phyloP scores from a whole-genome alignment of 2,329 filamentous ascomycete genomes.

The Epichloe coenophiala region DNA sequence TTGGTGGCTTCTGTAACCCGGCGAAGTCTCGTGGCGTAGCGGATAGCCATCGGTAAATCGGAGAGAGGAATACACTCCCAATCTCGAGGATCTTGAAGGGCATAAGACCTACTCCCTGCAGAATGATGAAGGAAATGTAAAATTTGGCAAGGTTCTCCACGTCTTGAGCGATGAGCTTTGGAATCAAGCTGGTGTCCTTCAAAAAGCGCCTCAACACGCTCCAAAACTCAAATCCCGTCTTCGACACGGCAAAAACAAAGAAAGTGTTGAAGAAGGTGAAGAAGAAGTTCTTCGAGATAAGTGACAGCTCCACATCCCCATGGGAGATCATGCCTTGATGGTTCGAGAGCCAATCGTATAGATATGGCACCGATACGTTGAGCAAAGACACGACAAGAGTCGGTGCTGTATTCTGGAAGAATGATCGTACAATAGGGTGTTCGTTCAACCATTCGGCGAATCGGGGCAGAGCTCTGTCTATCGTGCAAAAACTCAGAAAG shows the following conservation, averaged over 20 bases:
- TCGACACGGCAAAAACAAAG: slow-evolving; percentile 80
- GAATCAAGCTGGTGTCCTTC: slow-evolving; percentile 66
- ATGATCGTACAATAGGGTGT: slow-evolving; percentile 57
- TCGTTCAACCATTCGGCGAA: slow-evolving; percentile 53
- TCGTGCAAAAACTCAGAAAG: slow-evolving; percentile 68
- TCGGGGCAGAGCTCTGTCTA: slow-evolving; percentile 56
- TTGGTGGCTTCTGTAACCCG: slow-evolving; percentile 65
- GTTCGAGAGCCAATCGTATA: slow-evolving; percentile 88
- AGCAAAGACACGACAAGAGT: slow-evolving; percentile 76
- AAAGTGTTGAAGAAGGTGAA: slow-evolving; percentile 99
- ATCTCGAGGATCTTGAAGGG: slow-evolving; percentile 86
- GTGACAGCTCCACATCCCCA: slow-evolving; percentile 83
- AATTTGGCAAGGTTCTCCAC: slow-evolving; percentile 66
- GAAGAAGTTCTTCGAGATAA: slow-evolving; percentile 98
- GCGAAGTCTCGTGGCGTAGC: slow-evolving; percentile 84
- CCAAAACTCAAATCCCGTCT: slow-evolving; percentile 66
- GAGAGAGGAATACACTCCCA: slow-evolving; percentile 72
- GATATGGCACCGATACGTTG: slow-evolving; percentile 78
- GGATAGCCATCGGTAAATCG: slow-evolving; percentile 62
- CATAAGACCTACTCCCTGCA: slow-evolving; percentile 87
- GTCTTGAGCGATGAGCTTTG: slow-evolving; percentile 59
- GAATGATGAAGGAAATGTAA: slow-evolving; percentile 86
- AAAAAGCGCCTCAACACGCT: slow-evolving; percentile 59
- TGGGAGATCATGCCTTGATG: slow-evolving; percentile 90
- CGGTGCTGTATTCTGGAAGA: slow-evolving; percentile 79